Percentiles rank a stretch among this genome's conserved stretches.
Conservation (phyloP, 139 green algal genomes). For the Picochlorum sp. region DNA sequence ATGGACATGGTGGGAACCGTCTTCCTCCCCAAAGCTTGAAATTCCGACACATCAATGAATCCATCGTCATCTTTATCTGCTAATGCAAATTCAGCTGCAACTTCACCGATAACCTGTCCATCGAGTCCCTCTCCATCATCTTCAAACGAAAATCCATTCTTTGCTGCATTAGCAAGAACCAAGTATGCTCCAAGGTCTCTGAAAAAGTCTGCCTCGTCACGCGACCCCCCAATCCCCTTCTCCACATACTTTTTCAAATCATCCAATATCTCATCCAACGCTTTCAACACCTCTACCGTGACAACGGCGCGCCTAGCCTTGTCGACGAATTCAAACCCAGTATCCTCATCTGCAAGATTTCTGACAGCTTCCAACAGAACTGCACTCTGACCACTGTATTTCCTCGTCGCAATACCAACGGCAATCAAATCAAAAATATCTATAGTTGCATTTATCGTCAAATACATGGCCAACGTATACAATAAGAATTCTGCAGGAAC, state of each 20-base stretch:
- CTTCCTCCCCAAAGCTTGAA: constrained; percentile 6
- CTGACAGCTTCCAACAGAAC: constrained; percentile 24
- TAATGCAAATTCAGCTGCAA: constrained; percentile 17
- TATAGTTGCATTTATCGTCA: constrained; percentile 20
- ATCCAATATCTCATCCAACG: constrained; percentile 20
- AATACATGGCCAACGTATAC: constrained; percentile 22
- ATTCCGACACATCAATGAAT: constrained; percentile 14
- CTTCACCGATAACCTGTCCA: constrained; percentile 1
- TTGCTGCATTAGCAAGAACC: constrained; percentile 2
- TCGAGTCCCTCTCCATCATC: not conserved
- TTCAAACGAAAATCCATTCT: not conserved
- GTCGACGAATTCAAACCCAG: constrained; percentile 19
- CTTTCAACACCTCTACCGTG: constrained; percentile 15
- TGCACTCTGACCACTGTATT: constrained; percentile 15
- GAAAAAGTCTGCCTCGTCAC: constrained; percentile 18
- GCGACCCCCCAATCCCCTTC: not conserved
- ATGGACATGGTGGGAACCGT: not conserved
- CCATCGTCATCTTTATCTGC: constrained; percentile 29
- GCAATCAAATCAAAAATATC: constrained; percentile 23
- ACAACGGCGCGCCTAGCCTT: constrained; percentile 15
- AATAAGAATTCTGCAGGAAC: constrained; percentile 10
- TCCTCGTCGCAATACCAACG: constrained; percentile 1
- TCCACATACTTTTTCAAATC: constrained; percentile 13
- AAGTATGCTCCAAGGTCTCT: constrained; percentile 18
- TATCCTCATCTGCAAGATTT: constrained; percentile 15